Conservation (phyloP, 139 green algal genomes). For the Pleodorina starrii region DNA sequence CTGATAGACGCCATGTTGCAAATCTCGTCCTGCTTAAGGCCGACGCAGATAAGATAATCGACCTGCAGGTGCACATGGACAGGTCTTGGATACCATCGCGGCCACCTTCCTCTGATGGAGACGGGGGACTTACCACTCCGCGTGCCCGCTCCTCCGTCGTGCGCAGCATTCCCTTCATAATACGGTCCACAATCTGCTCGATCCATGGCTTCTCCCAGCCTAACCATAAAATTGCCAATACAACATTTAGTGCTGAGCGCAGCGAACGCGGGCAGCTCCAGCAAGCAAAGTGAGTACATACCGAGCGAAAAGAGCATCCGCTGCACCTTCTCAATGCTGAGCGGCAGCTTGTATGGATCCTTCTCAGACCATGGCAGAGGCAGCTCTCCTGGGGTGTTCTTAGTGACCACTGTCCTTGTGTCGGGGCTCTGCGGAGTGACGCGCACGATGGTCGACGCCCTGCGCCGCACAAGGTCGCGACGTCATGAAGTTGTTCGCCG, state of each 20-base stretch:
- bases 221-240: conserved; percentile 15
- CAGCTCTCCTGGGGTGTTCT: conserved; percentile 64
- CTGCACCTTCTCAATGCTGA: conserved; percentile 75
- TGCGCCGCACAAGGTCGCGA: not conserved
- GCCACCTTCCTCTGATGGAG: not conserved
- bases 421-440: conserved; percentile 34
- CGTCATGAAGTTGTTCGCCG: not conserved
- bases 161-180: conserved; percentile 77
- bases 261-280: not conserved
- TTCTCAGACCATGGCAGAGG: conserved; percentile 77
- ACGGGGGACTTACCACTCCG: conserved; percentile 64
- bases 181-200: conserved; percentile 76
- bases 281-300: conserved; percentile 35
- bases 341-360: conserved; percentile 73
- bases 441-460: conserved; percentile 13
- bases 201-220: conserved; percentile 80
- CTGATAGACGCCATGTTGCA: conserved; percentile 81
- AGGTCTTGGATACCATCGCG: not conserved
- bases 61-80: conserved; percentile 50
- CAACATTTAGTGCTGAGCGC: not conserved
- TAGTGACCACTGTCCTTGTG: conserved; percentile 67
- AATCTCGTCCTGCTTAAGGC: conserved; percentile 73
- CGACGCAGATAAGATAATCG: conserved; percentile 63
- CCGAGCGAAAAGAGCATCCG: conserved; percentile 62
- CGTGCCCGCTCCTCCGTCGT: conserved; percentile 72